Percentiles rank a stretch among this genome's conserved stretches.
phyloP scores from a whole-genome alignment of 2,329 filamentous ascomycete species.

The Hypocreales sp. region DNA sequence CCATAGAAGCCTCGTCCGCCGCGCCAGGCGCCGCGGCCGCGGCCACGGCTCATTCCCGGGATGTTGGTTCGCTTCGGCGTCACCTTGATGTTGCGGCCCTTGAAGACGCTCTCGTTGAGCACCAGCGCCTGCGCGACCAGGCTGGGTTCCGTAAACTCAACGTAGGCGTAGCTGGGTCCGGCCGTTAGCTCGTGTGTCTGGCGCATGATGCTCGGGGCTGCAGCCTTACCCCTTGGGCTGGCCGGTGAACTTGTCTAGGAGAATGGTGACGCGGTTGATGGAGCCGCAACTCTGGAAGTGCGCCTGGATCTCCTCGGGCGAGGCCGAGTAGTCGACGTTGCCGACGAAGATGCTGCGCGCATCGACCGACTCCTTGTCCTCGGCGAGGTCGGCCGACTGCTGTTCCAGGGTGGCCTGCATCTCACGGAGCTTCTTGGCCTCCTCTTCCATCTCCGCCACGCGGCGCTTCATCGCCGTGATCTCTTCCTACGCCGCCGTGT shows the following conservation, averaged over 20 bases:
- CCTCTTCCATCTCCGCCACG: slow-evolving; percentile 82
- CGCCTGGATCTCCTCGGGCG: slow-evolving; percentile 89
- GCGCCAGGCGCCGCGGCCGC: slow-evolving; percentile 41
- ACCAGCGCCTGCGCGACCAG: slow-evolving; percentile 87
- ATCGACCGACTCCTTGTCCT: slow-evolving; percentile 93
- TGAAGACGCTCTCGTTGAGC: slow-evolving; percentile 91
- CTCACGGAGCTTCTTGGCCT: slow-evolving; percentile 71
- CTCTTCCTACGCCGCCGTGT: slow-evolving; percentile 43
- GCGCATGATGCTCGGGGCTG: no score
- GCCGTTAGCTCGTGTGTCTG: no score
- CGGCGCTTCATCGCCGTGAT: slow-evolving; percentile 77
- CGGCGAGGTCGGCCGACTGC: slow-evolving; percentile 66
- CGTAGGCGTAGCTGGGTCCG: slow-evolving; percentile 85
- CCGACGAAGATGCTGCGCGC: slow-evolving; percentile 93
- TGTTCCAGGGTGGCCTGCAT: slow-evolving; percentile 80
- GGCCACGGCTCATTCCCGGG: slow-evolving; percentile 79
- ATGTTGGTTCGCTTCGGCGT: slow-evolving; percentile 89
- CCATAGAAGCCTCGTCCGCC: slow-evolving; percentile 36
- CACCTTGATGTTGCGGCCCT: slow-evolving; percentile 91
- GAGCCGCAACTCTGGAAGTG: slow-evolving; percentile 95
- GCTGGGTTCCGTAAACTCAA: slow-evolving; percentile 91
- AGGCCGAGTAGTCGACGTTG: slow-evolving; percentile 95
- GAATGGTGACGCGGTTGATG: slow-evolving; percentile 95
- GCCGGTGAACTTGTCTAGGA: slow-evolving; percentile 95
- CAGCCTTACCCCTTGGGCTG: slow-evolving; percentile 82